Conservation (phyloP, 1,284 basidiomycete species). For the Trichosporon sp. region DNA sequence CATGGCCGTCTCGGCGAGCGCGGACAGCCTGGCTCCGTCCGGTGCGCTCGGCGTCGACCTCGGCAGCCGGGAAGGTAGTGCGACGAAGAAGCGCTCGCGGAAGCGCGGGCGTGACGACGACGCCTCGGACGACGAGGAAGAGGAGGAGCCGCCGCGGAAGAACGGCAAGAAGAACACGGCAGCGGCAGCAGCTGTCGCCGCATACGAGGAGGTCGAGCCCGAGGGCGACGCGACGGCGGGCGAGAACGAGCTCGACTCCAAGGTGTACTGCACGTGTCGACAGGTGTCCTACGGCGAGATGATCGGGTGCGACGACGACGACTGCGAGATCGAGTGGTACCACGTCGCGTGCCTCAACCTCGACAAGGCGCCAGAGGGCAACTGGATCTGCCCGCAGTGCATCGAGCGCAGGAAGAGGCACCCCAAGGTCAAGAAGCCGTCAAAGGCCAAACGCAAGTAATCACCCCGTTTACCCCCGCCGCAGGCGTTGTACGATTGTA, state of each 20-base stretch:
- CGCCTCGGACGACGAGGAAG: slow-evolving; percentile 45
- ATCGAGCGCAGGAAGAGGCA: slow-evolving; percentile 45
- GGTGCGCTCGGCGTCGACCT: slow-evolving; percentile 34
- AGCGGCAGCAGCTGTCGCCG: not conserved
- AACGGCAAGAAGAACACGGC: slow-evolving; percentile 21
- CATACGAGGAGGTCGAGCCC: slow-evolving; percentile 58
- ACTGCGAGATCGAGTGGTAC: slow-evolving; percentile 93
- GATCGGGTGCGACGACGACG: slow-evolving; percentile 92
- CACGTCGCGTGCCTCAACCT: slow-evolving; percentile 80
- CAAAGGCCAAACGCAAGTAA: slow-evolving; percentile 30
- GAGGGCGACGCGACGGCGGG: slow-evolving; percentile 25
- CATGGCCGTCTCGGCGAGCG: slow-evolving; percentile 37
- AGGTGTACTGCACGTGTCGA: slow-evolving; percentile 85
- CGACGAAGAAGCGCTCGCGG: slow-evolving; percentile 31
- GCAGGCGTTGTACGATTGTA: slow-evolving; percentile 11
- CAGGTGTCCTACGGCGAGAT: slow-evolving; percentile 79
- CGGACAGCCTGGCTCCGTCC: slow-evolving; percentile 36
- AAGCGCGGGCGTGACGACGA: slow-evolving; percentile 46
- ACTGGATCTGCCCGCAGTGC: slow-evolving; percentile 75
- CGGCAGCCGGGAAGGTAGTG: slow-evolving; percentile 27
- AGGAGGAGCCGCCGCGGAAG: slow-evolving; percentile 37
- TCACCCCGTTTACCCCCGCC: not conserved
- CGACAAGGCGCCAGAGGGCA: slow-evolving; percentile 69
- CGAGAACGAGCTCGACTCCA: slow-evolving; percentile 64
- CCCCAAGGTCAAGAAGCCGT: slow-evolving; percentile 40